Percentiles rank a stretch among this genome's conserved stretches.
Evolutionary conservation across 129 eudicot species (phyloP).

Genomic region (Pittosporum tobira): DNA sequence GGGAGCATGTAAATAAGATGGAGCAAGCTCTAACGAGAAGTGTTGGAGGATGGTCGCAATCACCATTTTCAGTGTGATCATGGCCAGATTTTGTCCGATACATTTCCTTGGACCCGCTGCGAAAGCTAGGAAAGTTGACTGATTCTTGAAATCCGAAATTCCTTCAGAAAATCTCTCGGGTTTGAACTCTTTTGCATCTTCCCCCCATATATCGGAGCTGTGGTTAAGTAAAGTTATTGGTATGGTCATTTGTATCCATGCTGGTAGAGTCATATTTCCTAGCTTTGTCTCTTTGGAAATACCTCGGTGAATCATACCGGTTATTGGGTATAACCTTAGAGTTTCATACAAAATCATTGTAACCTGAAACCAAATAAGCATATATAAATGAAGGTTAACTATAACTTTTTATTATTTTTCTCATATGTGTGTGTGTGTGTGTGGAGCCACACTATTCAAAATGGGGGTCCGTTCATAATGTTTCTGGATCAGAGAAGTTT

Average conservation of each 20-base stretch:
- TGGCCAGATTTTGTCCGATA: constrained; percentile 37
- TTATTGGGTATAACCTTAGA: constrained; percentile 24
- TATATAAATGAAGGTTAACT: too few species aligned
- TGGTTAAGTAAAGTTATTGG: constrained; percentile 18
- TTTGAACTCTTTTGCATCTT: constrained; percentile 16
- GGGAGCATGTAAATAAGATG: constrained; percentile 37
- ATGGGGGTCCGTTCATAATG: too few species aligned
- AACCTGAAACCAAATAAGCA: constrained; percentile 19
- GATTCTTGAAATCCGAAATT: neutral
- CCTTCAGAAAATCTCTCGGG: constrained; percentile 11
- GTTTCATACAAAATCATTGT: constrained; percentile 36
- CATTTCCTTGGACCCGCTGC: constrained; percentile 25
- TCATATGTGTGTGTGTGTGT: too few species aligned
- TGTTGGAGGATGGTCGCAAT: constrained; percentile 34
- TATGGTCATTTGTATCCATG: constrained; percentile 9
- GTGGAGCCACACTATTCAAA: too few species aligned
- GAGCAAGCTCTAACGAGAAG: constrained; percentile 33
- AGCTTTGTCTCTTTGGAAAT: constrained; percentile 15
- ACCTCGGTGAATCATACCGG: constrained; percentile 5
- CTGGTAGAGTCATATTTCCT: constrained; percentile 19
- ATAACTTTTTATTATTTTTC: too few species aligned
- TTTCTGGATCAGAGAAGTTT: too few species aligned
- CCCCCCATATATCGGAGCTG: constrained; percentile 26
- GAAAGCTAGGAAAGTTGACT: neutral
- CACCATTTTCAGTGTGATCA: constrained; percentile 25